Evolutionary conservation across 2,329 filamentous ascomycete genomes (phyloP).

Genomic region (Botrytis sinoallii): DNA sequence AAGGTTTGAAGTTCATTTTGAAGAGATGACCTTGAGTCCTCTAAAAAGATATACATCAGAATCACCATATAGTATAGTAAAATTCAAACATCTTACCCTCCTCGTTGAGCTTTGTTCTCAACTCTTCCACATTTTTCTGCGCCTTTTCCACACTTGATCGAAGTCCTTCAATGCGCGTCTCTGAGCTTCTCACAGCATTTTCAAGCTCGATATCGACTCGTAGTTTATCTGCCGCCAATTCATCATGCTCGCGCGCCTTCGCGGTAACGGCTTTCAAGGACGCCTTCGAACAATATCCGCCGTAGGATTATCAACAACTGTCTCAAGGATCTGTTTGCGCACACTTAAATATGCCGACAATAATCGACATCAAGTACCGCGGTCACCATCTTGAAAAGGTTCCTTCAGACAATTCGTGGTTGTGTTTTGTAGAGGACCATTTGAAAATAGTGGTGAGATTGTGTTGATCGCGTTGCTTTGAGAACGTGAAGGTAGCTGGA

Average conservation of each 20-base stretch:
- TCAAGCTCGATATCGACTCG: conserved; percentile 90
- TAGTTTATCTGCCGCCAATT: conserved; percentile 81
- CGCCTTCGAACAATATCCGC: conserved; percentile 71
- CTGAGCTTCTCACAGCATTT: conserved; percentile 78
- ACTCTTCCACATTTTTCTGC: conserved; percentile 76
- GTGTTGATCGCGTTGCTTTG: conserved; percentile 13
- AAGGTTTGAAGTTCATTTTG: conserved; percentile 79
- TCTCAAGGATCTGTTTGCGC: conserved; percentile 58
- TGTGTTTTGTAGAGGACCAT: conserved; percentile 19
- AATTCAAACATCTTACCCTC: conserved; percentile 59
- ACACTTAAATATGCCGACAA: conserved; percentile 69
- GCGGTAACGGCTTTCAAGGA: conserved; percentile 70
- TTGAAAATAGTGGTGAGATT: not conserved
- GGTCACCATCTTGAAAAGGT: conserved; percentile 51
- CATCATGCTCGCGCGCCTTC: conserved; percentile 81
- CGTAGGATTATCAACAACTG: conserved; percentile 66
- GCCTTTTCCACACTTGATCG: conserved; percentile 81
- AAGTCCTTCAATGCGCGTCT: conserved; percentile 77
- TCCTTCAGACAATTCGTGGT: conserved; percentile 14
- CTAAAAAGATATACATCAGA: conserved; percentile 45
- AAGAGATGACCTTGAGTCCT: conserved; percentile 69
- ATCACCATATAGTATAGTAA: conserved; percentile 10
- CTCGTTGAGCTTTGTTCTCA: conserved; percentile 75
- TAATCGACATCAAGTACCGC: conserved; percentile 66
- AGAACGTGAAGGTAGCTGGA: conserved; percentile 2